Percentiles rank a stretch among this genome's conserved stretches.
Conservation (phyloP, 306 rosid species). For the Vigna trinervia region DNA sequence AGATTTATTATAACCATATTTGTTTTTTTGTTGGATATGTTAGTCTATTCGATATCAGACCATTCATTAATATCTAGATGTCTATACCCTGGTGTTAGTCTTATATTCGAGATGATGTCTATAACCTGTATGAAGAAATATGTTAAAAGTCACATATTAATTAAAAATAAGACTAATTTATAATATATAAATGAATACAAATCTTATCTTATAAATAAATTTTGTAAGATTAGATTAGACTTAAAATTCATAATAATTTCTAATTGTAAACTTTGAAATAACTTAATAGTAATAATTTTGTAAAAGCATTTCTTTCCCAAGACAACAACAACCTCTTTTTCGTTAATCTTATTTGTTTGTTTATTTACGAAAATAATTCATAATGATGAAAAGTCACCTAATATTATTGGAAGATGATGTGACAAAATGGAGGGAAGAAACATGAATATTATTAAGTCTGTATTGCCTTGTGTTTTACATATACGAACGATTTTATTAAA, state of each 20-base stretch:
- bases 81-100: accelerated
- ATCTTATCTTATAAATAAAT: accelerated
- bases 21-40: too few species aligned
- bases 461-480: background rate
- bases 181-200: too few species aligned
- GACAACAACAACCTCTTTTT: background rate
- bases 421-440: background rate
- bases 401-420: constrained; percentile 1
- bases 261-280: too few species aligned
- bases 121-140: accelerated
- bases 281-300: too few species aligned
- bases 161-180: accelerated
- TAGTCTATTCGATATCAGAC: accelerated
- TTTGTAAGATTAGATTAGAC: accelerated
- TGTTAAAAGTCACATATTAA: accelerated
- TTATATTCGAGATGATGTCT: too few species aligned
- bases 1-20: too few species aligned
- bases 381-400: background rate
- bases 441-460: background rate
- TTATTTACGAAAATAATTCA: background rate
- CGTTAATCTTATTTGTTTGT: background rate
- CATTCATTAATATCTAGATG: too few species aligned
- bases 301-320: too few species aligned
- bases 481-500: background rate
- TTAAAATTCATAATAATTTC: too few species aligned